Base-by-base conservation (phyloP, 768 basidiomycete species). In the Amanita pallidorosea region DNA sequence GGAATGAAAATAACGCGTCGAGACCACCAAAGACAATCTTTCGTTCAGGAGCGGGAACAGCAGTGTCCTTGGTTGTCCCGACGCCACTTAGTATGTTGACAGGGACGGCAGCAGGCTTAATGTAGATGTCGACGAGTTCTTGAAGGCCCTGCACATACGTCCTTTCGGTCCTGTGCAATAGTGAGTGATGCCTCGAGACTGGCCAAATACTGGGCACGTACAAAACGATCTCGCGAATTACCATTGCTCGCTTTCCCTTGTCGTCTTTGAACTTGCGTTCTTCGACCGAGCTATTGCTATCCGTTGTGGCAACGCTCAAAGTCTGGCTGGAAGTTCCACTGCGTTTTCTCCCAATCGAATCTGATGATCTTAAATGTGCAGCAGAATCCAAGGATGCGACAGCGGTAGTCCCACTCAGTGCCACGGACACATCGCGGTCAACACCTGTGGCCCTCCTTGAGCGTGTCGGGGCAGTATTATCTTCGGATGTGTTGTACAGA, bases 121-220 rank as follows among this genome's bases (percentile, higher is more conserved):
- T 88, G 62, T 98, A 99, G 46, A 99, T 95, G 53, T 91, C 88
- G 45, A 94, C 83, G 7, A 99, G 79, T 64, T 96, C 95, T 60
- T 89, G 84, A 29, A 99, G 69, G n/a, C 91, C 88, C 56, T 85
- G 85, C 54, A 95, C 89, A 66, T 99, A 99, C 1, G 93, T 92
- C 54, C 87, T 76, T 67, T 99, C 96, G 40, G 95, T 98, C 59
- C 90, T 91, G 52, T 27, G 38, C 33, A 20, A 50, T 47, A 52
- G 15, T 59, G 53, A 49, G 15, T 29, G 41, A 20, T 47, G 53
- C 31, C 37, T 7, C n/a, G 38, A 27, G 5, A 51, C 49, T 45
- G 48, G 18, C 22, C 20, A 48, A 46, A 23, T 31, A 56, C 33
- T 31, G 54, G 43, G 18, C 8, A 77, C 88, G 55, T 66, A 93